phyloP scores from a whole-genome alignment of 2,329 filamentous ascomycete genomes.

The Penicillium griseofulvum region DNA sequence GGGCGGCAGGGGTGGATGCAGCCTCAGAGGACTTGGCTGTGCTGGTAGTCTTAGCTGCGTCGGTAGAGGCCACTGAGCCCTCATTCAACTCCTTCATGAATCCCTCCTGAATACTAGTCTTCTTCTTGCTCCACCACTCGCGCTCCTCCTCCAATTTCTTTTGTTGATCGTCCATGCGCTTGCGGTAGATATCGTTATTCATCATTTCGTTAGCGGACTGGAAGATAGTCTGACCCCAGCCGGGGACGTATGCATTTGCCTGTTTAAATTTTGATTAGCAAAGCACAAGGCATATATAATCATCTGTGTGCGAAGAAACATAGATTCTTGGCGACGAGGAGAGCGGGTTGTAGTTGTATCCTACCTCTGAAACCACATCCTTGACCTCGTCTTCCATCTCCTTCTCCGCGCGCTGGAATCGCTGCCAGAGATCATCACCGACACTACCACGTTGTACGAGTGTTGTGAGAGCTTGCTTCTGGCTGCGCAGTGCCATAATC shows the following conservation, averaged over 20 bases:
- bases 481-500: conserved; percentile 81
- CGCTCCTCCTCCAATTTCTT: conserved; percentile 70
- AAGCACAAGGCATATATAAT: conserved; percentile 16
- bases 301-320: not conserved
- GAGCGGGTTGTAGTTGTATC: conserved; percentile 30
- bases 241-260: conserved; percentile 85
- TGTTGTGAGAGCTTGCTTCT: conserved; percentile 81
- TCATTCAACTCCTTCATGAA: conserved; percentile 78
- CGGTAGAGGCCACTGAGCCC: conserved; percentile 15
- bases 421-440: conserved; percentile 92
- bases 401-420: conserved; percentile 87
- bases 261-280: conserved; percentile 38
- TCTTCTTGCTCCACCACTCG: conserved; percentile 88
- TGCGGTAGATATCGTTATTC: conserved; percentile 74
- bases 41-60: conserved; percentile 16
- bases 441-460: conserved; percentile 88
- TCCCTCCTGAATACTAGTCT: conserved; percentile 67
- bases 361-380: conserved; percentile 88
- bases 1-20: conserved; percentile 32
- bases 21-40: conserved; percentile 20
- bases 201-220: conserved; percentile 96
- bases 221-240: conserved; percentile 95
- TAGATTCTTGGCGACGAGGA: not conserved
- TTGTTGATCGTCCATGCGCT: conserved; percentile 72
- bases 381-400: conserved; percentile 95